Conservation (phyloP, 2,329 filamentous ascomycete species). For the Talaromyces amestolkiae region DNA sequence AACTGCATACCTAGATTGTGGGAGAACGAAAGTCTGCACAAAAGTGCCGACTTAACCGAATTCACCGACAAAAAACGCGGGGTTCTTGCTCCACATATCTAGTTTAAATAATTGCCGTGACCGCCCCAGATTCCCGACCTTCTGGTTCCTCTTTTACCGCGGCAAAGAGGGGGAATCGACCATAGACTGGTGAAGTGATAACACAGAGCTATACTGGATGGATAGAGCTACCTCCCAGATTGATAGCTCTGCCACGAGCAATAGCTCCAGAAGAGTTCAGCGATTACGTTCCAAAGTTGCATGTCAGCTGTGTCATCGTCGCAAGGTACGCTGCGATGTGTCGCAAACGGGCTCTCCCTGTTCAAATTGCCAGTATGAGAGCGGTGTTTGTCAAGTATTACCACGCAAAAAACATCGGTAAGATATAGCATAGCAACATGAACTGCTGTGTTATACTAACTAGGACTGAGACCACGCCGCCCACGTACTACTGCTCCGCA, state of each 20-base stretch:
- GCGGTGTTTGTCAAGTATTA: background rate
- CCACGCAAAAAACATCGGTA: background rate
- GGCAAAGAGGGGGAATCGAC: background rate
- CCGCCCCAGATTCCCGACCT: background rate
- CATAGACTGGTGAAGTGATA: background rate
- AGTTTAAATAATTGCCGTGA: background rate
- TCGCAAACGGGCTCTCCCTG: constrained; percentile 81
- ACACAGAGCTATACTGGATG: background rate
- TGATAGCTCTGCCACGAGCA: background rate
- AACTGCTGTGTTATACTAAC: background rate
- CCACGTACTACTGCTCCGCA: background rate
- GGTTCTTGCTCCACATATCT: background rate
- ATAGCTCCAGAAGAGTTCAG: background rate
- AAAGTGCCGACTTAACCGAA: background rate
- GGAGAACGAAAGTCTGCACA: background rate
- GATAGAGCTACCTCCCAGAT: background rate
- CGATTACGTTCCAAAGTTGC: constrained; percentile 54
- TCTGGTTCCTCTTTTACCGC: background rate
- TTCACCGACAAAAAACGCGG: background rate
- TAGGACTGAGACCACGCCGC: background rate
- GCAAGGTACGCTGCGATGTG: constrained; percentile 92
- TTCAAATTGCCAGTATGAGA: constrained; percentile 69
- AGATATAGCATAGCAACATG: background rate
- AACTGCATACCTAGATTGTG: no score
- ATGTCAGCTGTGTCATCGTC: constrained; percentile 80